phyloP scores from a whole-genome alignment of 2,329 filamentous ascomycete species.

The Xylariales sp. region DNA sequence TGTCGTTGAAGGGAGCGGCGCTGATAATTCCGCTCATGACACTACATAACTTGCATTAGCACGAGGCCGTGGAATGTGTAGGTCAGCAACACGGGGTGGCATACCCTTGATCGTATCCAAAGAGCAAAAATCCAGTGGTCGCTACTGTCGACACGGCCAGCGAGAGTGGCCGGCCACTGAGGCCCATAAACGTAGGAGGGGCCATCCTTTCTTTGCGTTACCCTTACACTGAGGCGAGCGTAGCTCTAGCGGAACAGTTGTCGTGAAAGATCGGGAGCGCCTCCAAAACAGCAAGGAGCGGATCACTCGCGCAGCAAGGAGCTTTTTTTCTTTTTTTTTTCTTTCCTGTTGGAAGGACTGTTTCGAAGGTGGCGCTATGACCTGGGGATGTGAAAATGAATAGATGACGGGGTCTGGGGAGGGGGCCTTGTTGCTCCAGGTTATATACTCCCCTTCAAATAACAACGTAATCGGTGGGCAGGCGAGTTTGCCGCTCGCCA shows the following conservation, averaged over 20 bases:
- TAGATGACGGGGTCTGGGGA: not conserved
- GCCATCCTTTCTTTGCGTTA: constrained; percentile 35
- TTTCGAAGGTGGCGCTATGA: no score
- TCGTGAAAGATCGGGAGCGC: no score
- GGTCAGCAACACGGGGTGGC: no score
- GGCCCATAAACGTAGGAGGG: constrained; percentile 52
- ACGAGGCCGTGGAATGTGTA: constrained; percentile 6
- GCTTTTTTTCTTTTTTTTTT: no score
- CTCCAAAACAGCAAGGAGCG: no score
- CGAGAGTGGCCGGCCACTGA: constrained; percentile 53
- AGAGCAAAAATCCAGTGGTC: constrained; percentile 59
- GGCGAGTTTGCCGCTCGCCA: no score
- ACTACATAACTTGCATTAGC: constrained; percentile 13
- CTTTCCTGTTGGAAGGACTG: no score
- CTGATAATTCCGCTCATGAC: constrained; percentile 52
- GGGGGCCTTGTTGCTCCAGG: no score
- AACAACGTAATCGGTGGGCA: no score
- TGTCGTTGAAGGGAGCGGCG: constrained; percentile 42
- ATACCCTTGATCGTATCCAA: constrained; percentile 53
- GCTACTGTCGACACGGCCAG: constrained; percentile 57
- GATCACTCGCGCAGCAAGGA: no score
- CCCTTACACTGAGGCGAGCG: not conserved
- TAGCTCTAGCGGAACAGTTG: no score
- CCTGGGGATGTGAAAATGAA: not conserved
- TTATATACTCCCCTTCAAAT: no score